phyloP scores from a whole-genome alignment of 2,329 filamentous ascomycete genomes.

The Aciculosporium take region DNA sequence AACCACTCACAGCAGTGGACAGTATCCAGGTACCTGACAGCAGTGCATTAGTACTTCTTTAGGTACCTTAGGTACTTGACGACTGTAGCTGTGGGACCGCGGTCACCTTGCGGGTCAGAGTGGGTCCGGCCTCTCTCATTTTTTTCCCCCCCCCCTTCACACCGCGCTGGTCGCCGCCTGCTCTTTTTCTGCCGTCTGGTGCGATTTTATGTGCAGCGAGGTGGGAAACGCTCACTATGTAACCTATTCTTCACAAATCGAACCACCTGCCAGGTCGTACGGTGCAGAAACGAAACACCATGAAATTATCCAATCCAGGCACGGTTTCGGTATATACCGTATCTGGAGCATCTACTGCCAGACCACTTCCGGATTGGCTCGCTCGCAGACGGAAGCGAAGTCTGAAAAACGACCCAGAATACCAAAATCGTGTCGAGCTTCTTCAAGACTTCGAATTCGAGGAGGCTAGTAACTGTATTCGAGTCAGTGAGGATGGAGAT shows the following conservation, averaged over 20 bases:
- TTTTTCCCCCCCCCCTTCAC: background rate
- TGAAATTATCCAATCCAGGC: slow-evolving; percentile 74
- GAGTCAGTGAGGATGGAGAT: slow-evolving; percentile 86
- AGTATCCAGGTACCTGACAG: too few species aligned
- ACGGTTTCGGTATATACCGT: slow-evolving; percentile 88
- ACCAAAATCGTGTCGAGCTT: slow-evolving; percentile 83
- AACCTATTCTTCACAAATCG: background rate
- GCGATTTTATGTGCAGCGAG: too few species aligned
- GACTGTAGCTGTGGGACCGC: background rate
- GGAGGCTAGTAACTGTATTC: slow-evolving; percentile 80
- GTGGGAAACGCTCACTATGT: too few species aligned
- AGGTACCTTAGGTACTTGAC: too few species aligned
- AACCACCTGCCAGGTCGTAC: background rate
- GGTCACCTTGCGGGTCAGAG: background rate
- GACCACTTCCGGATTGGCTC: slow-evolving; percentile 90
- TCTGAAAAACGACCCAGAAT: slow-evolving; percentile 83
- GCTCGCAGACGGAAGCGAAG: slow-evolving; percentile 78
- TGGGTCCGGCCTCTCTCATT: background rate
- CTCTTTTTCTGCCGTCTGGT: background rate
- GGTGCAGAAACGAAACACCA: slow-evolving; percentile 19
- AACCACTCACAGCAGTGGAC: too few species aligned
- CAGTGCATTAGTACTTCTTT: too few species aligned
- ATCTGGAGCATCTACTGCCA: slow-evolving; percentile 74
- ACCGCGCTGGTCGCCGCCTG: background rate
- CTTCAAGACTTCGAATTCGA: slow-evolving; percentile 97